Conservation (phyloP, 805 yeast species). For the Zygotorulaspora danielsina region DNA sequence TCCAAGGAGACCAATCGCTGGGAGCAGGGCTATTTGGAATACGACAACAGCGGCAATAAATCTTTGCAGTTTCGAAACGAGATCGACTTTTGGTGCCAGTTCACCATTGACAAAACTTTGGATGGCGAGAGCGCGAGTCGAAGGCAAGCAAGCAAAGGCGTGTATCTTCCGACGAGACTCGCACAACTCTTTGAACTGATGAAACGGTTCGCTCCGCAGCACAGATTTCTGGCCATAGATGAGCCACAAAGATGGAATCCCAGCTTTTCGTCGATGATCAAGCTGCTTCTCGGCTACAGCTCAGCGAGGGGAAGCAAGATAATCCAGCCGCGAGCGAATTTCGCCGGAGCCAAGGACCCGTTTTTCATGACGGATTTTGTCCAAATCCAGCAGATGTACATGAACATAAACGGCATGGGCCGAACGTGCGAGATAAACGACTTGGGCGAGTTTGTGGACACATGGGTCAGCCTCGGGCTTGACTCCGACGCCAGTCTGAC, state of each 20-base stretch:
- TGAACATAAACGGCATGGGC: constrained; percentile 16
- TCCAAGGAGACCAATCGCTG: constrained; percentile 12
- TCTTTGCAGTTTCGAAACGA: constrained; percentile 13
- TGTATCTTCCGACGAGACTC: constrained; percentile 28
- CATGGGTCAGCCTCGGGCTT: constrained; percentile 23
- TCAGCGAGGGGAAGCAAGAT: constrained; percentile 13
- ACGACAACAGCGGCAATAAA: constrained; percentile 8
- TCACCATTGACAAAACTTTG: constrained; percentile 14
- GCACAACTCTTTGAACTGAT: constrained; percentile 27
- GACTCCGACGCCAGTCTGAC: constrained; percentile 1
- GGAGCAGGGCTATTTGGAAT: constrained; percentile 29
- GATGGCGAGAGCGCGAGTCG: constrained; percentile 3
- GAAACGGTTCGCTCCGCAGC: constrained; percentile 25
- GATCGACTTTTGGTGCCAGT: constrained; percentile 27
- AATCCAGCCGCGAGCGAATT: constrained; percentile 10
- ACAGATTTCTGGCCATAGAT: constrained; percentile 29
- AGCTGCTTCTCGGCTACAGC: constrained; percentile 6
- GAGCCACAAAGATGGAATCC: constrained; percentile 21
- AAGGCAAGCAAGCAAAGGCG: constrained; percentile 3
- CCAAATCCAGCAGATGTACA: constrained; percentile 21
- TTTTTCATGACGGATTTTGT: constrained; percentile 19
- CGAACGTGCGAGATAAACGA: constrained; percentile 20
- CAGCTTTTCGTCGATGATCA: constrained; percentile 10
- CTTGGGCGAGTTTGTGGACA: constrained; percentile 22
- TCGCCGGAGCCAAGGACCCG: constrained; percentile 2